phyloP scores from a whole-genome alignment of 148 eudicot species.

The Dianthus caryophyllus region DNA sequence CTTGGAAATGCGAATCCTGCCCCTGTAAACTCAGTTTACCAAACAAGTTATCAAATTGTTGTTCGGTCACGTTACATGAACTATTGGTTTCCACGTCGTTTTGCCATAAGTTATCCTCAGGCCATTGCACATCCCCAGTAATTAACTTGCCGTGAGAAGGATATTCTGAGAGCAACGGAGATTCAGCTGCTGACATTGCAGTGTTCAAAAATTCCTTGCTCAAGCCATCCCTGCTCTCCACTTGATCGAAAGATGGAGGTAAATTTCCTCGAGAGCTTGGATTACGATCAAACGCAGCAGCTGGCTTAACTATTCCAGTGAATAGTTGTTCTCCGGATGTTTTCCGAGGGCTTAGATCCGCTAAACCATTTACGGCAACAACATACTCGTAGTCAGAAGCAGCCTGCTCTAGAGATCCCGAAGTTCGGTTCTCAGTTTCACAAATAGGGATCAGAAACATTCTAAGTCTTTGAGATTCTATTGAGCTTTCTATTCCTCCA shows the following conservation, averaged over 20 bases:
- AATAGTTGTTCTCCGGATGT: conserved; percentile 37
- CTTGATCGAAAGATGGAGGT: conserved; percentile 36
- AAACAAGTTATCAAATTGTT: conserved; percentile 30
- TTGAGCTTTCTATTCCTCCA: conserved; percentile 49
- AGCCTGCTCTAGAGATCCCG: conserved; percentile 39
- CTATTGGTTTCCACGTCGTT: conserved; percentile 41
- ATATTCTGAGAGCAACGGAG: conserved; percentile 38
- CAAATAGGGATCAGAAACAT: conserved; percentile 68
- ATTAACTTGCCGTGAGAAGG: conserved; percentile 34
- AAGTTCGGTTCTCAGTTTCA: conserved; percentile 46
- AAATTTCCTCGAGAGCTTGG: conserved; percentile 44
- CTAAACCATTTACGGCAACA: conserved; percentile 79
- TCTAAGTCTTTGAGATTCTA: conserved; percentile 71
- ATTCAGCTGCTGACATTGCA: conserved; percentile 29
- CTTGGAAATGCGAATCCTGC: conserved; percentile 25
- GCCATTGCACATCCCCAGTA: conserved; percentile 26
- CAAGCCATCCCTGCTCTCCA: conserved; percentile 27
- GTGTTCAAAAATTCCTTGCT: conserved; percentile 33
- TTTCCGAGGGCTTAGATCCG: conserved; percentile 42
- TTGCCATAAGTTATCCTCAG: conserved; percentile 31
- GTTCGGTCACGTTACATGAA: conserved; percentile 33
- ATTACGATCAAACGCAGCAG: conserved; percentile 31
- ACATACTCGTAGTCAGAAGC: conserved; percentile 79
- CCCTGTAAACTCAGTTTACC: conserved; percentile 27
- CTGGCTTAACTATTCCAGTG: conserved; percentile 26